A percentile compares a stretch with the other conserved stretches of the same genome.
Evolutionary conservation across 2,329 filamentous ascomycete genomes (phyloP).

Genomic region (Penicillium sp.): DNA sequence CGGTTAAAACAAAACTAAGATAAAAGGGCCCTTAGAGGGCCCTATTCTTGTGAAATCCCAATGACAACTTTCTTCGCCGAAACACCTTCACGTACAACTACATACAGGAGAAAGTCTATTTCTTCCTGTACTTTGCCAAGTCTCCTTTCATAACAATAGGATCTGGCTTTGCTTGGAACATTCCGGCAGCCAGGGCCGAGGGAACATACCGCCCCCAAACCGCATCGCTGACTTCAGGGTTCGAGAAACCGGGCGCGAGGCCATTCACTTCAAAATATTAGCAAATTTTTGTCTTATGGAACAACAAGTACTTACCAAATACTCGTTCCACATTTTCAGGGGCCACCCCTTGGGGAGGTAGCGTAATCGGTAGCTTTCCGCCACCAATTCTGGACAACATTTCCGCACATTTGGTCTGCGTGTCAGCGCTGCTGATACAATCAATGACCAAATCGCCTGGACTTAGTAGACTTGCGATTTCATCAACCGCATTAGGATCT

Average conservation of each 20-base stretch:
- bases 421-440: slow-evolving; percentile 11
- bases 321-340: slow-evolving; percentile 10
- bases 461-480: slow-evolving; percentile 29
- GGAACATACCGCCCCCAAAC: slow-evolving; percentile 34
- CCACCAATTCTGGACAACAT: slow-evolving; percentile 21
- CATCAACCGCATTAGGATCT: slow-evolving; percentile 27
- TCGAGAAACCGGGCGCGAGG: slow-evolving; percentile 4
- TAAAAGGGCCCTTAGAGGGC: background rate
- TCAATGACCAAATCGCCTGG: slow-evolving; percentile 17
- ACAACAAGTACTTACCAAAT: slow-evolving; percentile 16
- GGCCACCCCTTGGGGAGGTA: background rate
- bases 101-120: slow-evolving; percentile 24
- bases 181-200: slow-evolving; percentile 40
- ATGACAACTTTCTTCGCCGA: slow-evolving; percentile 35
- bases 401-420: slow-evolving; percentile 12
- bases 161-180: slow-evolving; percentile 37
- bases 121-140: slow-evolving; percentile 27
- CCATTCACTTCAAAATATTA: slow-evolving; percentile 13
- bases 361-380: slow-evolving; percentile 9
- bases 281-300: background rate
- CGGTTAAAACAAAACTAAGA: no score
- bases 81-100: slow-evolving; percentile 28
- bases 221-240: slow-evolving; percentile 17
- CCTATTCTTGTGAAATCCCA: slow-evolving; percentile 6
- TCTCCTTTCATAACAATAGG: slow-evolving; percentile 28